Evolutionary conservation across 495 filamentous ascomycete genomes (phyloP), one percentile per base, ranked within the genome.

Genomic region (Lepraria neglecta): DNA sequence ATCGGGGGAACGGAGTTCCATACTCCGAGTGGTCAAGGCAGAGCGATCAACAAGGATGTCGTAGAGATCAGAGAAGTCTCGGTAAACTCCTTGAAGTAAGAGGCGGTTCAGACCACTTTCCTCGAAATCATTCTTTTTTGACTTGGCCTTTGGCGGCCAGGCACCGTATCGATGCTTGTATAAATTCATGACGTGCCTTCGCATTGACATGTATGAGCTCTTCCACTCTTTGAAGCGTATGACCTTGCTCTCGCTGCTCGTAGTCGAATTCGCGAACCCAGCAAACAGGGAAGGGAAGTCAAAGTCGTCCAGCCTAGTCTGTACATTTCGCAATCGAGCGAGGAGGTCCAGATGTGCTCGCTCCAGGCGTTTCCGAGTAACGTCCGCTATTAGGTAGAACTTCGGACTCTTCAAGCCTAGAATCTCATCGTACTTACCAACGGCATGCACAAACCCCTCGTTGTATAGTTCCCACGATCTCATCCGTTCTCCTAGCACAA

Each of bases 371-470:
- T 89, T 87, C 43, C 84, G 83, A 0, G 92, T 96, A 52, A 79
- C 77, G 5, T 77, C 71, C 35, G 84, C 86, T 48, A 98, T 84
- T 46, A 87, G 74, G 21, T 78, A 72, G 65, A 81, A 89, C 44
- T 91, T 83, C 1, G 85, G 82, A 64, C 83, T 87, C 24, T 83
- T 79, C 43, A 92, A 72, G 27, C 83, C 79, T 47, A 83, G 77
- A 45, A 97, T 75, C 44, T 85, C 83, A 10, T 89, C 85, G 67
- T 91, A 88, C 71, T 94, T 94, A 30, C 94, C 94, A 15, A 89
- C 91, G n/a, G 85, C 90, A 72, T 98, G 94, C 10, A 91, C 80
- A 67, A 96, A 98, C 6, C 87, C 91, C 68, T 97, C 91, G 61
- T 89, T 87, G 68, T 94, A 98, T 12, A 98, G 80, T 17, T 82